Conservation (phyloP, 345 rosid species). For the Durio zibethinus region DNA sequence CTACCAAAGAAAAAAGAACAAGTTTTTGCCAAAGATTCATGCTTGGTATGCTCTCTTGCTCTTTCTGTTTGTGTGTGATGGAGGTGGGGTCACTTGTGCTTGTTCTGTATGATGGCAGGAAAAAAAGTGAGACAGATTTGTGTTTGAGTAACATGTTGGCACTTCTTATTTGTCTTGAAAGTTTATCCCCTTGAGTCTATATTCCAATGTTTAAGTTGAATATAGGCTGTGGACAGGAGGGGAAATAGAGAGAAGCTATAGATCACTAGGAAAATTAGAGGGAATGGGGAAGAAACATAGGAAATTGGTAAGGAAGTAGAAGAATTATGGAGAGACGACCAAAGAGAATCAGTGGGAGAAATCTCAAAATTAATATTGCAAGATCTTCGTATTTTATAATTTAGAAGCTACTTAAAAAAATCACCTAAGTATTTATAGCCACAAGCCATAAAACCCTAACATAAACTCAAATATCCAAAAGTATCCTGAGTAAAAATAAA, state of each 20-base stretch:
- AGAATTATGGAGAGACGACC: not conserved
- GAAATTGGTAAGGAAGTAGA: not conserved
- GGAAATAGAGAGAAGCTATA: not conserved
- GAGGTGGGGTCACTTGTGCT: not conserved
- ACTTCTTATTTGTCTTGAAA: not conserved
- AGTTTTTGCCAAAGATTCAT: slow-evolving; percentile 94
- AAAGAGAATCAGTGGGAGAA: not conserved
- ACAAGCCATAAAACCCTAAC: not conserved
- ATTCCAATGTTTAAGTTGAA: not conserved
- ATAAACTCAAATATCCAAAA: not conserved
- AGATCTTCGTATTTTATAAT: not conserved
- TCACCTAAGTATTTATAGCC: not conserved
- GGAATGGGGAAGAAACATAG: not conserved
- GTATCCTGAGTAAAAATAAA: not conserved
- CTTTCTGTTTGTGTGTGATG: not conserved
- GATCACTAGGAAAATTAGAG: not conserved
- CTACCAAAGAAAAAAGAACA: slow-evolving; percentile 96
- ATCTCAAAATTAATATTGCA: not conserved
- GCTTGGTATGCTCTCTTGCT: slow-evolving; percentile 62
- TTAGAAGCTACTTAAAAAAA: not conserved
- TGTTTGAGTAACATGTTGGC: not conserved
- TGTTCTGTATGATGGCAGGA: not conserved
- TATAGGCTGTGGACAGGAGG: not conserved
- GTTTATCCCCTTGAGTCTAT: not conserved
- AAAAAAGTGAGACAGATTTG: not conserved